Base-by-base conservation (phyloP, 2,329 filamentous ascomycete species). In the Cucurbitaria berberidis region DNA sequence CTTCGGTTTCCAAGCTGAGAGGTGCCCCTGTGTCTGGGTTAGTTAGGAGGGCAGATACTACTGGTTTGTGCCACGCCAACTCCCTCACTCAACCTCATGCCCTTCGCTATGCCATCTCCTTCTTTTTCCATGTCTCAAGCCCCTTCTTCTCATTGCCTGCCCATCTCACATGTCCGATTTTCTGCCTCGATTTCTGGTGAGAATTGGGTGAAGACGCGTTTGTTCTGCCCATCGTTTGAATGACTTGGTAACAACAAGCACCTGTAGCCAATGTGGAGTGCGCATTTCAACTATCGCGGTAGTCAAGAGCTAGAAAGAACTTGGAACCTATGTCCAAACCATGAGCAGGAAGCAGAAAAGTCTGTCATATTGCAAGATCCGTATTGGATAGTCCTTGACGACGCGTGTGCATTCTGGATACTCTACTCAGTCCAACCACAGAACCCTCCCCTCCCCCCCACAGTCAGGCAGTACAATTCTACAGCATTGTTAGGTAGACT, bases 11-110 rank as follows among this genome's bases (percentile, higher is more conserved):
- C 15, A 5, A n/a, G 15, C 6, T 16, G n/a, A n/a, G 15, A 16
- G 3, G 5, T 34, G 16, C n/a, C 30, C 30, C n/a, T 34, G 30
- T 34, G 30, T 16, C 13, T 26, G 15, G 29, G 40, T 42, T 30
- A 32, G 44, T 18, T 48, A n/a, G n/a, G n/a, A n/a, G n/a, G n/a
- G 39, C 50, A 45, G 22, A 38, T 38, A 49, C 29, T 22, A 19
- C 13, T 42, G 29, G 36, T 45, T 48, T 42, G 53, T 57, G 35
- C 38, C 8, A 53, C 48, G 29, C 26, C 35, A 16, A 16, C 34
- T 39, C 22, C 27, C 32, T 35, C 26, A 44, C 36, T 18, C 11
- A 27, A 35, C 26, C 11, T 49, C 13, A 8, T 32, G 35, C 24
- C 16, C 19, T 19, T 16, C 13, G 13, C 30, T n/a, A n/a, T 34